Conservation (phyloP, 441 rosid species). For the Populus hybrid region DNA sequence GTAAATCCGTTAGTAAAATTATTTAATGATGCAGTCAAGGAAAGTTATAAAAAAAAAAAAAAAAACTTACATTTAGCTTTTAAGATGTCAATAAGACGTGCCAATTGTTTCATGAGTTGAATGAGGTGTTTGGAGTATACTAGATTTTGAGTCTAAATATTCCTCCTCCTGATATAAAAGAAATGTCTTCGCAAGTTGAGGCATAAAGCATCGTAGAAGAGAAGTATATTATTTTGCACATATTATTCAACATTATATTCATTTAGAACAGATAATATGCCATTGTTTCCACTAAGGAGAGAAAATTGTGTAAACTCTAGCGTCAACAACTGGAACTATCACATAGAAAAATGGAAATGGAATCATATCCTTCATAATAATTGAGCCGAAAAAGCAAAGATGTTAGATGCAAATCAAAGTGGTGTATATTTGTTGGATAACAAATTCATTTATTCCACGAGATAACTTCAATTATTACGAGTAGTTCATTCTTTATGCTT, state of each 20-base stretch:
- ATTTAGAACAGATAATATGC: conserved; percentile 11
- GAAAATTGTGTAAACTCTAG: neutral
- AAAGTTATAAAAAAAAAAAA: too few species aligned
- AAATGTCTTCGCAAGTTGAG: conserved; percentile 33
- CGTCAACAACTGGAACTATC: conserved; percentile 4
- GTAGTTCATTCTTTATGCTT: conserved; percentile 12
- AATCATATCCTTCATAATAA: conserved; percentile 38
- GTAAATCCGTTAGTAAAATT: too few species aligned
- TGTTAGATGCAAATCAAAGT: conserved; percentile 17
- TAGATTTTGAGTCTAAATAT: neutral
- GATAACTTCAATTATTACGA: conserved; percentile 10
- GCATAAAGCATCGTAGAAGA: conserved; percentile 13
- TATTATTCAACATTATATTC: conserved; percentile 17
- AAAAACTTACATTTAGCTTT: too few species aligned
- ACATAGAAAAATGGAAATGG: neutral
- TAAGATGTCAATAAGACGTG: too few species aligned
- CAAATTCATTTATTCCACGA: conserved; percentile 20
- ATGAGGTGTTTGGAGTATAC: neutral
- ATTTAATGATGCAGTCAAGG: too few species aligned
- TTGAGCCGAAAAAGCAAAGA: conserved; percentile 15
- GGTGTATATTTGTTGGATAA: neutral
- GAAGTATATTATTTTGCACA: conserved; percentile 25
- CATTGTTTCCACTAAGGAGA: conserved; percentile 28
- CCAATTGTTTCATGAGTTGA: neutral
- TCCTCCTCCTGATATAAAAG: neutral